Evolutionary conservation across 768 basidiomycete species (phyloP).

Genomic region (Candolleomyces eurysporus): DNA sequence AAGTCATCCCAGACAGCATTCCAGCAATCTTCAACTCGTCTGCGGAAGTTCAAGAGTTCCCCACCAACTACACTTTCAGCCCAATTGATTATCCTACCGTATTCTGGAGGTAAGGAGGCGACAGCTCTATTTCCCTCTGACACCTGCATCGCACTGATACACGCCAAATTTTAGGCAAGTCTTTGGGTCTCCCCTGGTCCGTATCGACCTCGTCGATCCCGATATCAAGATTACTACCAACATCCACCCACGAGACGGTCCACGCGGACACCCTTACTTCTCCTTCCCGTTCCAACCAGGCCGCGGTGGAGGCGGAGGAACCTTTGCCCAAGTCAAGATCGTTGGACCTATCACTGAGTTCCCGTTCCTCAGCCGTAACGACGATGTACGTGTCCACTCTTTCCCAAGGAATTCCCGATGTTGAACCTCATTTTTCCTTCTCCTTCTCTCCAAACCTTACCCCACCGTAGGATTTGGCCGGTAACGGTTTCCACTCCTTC

Average conservation of each 20-base stretch:
- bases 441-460: neutral
- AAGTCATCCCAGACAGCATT: slow-evolving; percentile 42
- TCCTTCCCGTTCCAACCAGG: slow-evolving; percentile 31
- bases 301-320: slow-evolving; percentile 25
- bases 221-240: slow-evolving; percentile 39
- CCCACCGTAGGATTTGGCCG: slow-evolving; percentile 16
- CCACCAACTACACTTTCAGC: slow-evolving; percentile 48
- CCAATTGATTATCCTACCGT: slow-evolving; percentile 40
- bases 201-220: slow-evolving; percentile 47
- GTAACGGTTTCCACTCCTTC: slow-evolving; percentile 28
- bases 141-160: neutral
- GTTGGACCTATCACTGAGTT: slow-evolving; percentile 48
- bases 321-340: slow-evolving; percentile 38
- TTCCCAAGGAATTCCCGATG: neutral
- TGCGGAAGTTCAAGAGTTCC: slow-evolving; percentile 36
- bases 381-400: slow-evolving; percentile 30
- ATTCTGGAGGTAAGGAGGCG: slow-evolving; percentile 32
- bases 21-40: slow-evolving; percentile 41
- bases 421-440: neutral
- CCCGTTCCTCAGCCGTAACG: slow-evolving; percentile 47
- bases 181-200: slow-evolving; percentile 49
- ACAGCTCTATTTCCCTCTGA: neutral
- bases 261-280: slow-evolving; percentile 27
- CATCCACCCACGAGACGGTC: slow-evolving; percentile 27
- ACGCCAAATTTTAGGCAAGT: slow-evolving; percentile 14